Percentiles rank a stretch among this genome's conserved stretches.
Evolutionary conservation across 768 basidiomycete genomes (phyloP).

Genomic region (Lactarius quietus): DNA sequence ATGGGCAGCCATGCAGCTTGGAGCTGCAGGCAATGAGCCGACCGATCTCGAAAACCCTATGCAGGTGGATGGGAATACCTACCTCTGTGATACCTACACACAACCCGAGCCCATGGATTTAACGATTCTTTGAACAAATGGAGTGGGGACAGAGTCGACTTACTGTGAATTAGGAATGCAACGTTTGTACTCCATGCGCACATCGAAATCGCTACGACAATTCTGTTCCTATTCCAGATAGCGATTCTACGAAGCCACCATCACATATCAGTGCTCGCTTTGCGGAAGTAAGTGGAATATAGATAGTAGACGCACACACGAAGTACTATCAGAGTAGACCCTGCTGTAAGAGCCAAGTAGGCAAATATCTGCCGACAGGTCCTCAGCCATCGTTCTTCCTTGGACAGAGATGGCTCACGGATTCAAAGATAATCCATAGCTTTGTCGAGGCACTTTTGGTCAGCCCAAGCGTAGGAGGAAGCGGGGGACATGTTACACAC

Average conservation of each 20-base stretch:
- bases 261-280: background rate
- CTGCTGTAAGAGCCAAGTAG: background rate
- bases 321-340: slow-evolving; percentile 6
- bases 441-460: background rate
- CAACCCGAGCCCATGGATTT: background rate
- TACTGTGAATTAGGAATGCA: slow-evolving; percentile 3
- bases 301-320: slow-evolving; percentile 17
- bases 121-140: background rate
- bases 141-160: background rate
- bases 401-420: background rate
- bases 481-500: background rate
- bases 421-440: background rate
- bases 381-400: too few species aligned
- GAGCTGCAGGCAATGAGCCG: background rate
- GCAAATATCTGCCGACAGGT: background rate
- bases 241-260: background rate
- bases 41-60: background rate
- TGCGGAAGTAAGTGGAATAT: background rate
- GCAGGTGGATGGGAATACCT: background rate
- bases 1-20: background rate
- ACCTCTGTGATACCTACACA: background rate
- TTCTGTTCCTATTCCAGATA: slow-evolving; percentile 7
- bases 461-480: background rate
- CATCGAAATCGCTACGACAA: background rate
- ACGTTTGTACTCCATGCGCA: slow-evolving; percentile 1